Percentiles rank a stretch among this genome's conserved stretches.
These are phyloP conservation scores for Crepidotus variabilis DNA, from an alignment of 768 basidiomycete species.

Conservation along the genomic window DNA sequence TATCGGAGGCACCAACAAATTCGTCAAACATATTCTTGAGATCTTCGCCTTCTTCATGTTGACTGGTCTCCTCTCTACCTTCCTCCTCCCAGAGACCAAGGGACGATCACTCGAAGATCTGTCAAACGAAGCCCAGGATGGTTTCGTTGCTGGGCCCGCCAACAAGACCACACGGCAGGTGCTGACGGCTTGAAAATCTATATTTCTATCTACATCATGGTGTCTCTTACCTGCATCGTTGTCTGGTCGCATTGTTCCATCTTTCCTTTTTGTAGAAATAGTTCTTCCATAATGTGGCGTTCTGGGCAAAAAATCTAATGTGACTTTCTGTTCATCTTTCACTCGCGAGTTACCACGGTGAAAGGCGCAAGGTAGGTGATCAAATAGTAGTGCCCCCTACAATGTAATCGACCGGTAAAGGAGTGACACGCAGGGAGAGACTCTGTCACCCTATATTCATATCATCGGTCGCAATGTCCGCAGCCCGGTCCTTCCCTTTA, in stretches of 20 bases:
- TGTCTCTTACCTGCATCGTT: neutral
- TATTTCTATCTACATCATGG: neutral
- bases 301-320: too few species aligned
- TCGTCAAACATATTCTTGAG: slow-evolving; percentile 70
- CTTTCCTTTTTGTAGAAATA: too few species aligned
- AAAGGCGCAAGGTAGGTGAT: too few species aligned
- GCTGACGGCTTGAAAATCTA: neutral
- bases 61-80: slow-evolving; percentile 77
- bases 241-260: neutral
- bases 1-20: slow-evolving; percentile 60
- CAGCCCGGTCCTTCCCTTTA: slow-evolving; percentile 27
- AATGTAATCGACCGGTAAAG: too few species aligned
- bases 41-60: slow-evolving; percentile 87
- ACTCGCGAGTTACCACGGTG: too few species aligned
- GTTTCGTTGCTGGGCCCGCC: slow-evolving; percentile 42
- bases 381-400: too few species aligned
- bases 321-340: too few species aligned
- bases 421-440: neutral
- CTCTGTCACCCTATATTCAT: slow-evolving; percentile 21
- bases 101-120: slow-evolving; percentile 61
- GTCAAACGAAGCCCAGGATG: slow-evolving; percentile 66
- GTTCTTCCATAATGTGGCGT: too few species aligned
- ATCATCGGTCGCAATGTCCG: slow-evolving; percentile 14
- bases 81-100: slow-evolving; percentile 80
- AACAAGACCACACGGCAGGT: neutral